phyloP scores from a whole-genome alignment of 257 asterid genomes.

The Solanum pimpinellifolium region DNA sequence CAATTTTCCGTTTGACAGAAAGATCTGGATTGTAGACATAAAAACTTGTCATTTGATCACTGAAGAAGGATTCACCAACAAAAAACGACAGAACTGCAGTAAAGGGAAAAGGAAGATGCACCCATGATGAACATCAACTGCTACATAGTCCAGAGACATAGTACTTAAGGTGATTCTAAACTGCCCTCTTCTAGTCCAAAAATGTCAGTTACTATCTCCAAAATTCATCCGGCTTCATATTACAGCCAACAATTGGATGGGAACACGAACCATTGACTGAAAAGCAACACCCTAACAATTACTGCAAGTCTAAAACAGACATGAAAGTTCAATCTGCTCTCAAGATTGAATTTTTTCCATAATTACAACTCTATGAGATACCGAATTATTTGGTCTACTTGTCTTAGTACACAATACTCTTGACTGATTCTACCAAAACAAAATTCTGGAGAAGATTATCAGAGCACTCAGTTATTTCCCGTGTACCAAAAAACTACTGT shows the following conservation, averaged over 20 bases:
- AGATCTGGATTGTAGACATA: constrained; percentile 38
- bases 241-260: neutral
- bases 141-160: neutral
- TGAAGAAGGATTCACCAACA: neutral
- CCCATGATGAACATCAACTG: neutral
- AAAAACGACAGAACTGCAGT: neutral
- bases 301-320: neutral
- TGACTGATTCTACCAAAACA: neutral
- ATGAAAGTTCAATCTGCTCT: neutral
- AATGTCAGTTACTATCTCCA: neutral
- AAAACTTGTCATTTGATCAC: neutral
- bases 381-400: neutral
- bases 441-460: neutral
- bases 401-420: neutral
- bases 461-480: neutral
- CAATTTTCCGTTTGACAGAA: constrained; percentile 74
- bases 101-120: neutral
- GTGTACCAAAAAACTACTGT: neutral
- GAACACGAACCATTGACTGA: neutral
- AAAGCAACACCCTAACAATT: neutral
- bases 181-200: neutral
- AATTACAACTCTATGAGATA: neutral
- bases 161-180: neutral
- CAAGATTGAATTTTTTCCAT: neutral
- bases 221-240: neutral